Percentiles rank a stretch among this genome's conserved stretches.
Conservation (phyloP, 208 protist genomes). For the Herpetomonas samuelpessoai region DNA sequence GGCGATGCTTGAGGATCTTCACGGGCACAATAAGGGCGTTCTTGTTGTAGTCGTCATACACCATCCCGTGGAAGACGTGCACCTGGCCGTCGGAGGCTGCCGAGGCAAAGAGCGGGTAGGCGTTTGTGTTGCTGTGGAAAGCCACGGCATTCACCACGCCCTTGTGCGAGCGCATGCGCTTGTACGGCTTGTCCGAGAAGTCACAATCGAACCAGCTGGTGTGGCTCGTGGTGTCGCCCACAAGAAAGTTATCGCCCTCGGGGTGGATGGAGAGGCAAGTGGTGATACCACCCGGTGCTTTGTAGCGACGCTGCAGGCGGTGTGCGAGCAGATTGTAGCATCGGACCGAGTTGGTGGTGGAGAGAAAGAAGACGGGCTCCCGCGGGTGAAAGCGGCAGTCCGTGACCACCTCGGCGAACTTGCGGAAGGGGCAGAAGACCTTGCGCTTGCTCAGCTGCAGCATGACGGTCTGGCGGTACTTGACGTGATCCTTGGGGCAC, state of each 20-base stretch:
- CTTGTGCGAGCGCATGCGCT: conserved; percentile 95
- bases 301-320: conserved; percentile 95
- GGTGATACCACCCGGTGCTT: conserved; percentile 79
- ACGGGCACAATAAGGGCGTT: conserved; percentile 99
- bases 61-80: conserved; percentile 95
- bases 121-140: conserved; percentile 87
- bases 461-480: conserved; percentile 92
- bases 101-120: conserved; percentile 97
- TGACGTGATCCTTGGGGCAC: conserved; percentile 92
- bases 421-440: conserved; percentile 91
- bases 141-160: conserved; percentile 90
- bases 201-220: conserved; percentile 99
- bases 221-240: conserved; percentile 87
- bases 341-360: conserved; percentile 92
- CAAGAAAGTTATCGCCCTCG: conserved; percentile 97
- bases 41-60: conserved; percentile 97
- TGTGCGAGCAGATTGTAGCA: conserved; percentile 98
- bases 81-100: conserved; percentile 95
- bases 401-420: conserved; percentile 89
- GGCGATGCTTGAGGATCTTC: conserved; percentile 97
- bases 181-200: conserved; percentile 95
- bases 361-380: conserved; percentile 98
- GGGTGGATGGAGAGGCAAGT: conserved; percentile 96
- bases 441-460: conserved; percentile 92
- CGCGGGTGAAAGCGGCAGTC: conserved; percentile 98